Percentiles rank a stretch among this genome's conserved stretches.
Evolutionary conservation across 345 rosid species (phyloP).

Genomic region (Citrus cavaleriei): DNA sequence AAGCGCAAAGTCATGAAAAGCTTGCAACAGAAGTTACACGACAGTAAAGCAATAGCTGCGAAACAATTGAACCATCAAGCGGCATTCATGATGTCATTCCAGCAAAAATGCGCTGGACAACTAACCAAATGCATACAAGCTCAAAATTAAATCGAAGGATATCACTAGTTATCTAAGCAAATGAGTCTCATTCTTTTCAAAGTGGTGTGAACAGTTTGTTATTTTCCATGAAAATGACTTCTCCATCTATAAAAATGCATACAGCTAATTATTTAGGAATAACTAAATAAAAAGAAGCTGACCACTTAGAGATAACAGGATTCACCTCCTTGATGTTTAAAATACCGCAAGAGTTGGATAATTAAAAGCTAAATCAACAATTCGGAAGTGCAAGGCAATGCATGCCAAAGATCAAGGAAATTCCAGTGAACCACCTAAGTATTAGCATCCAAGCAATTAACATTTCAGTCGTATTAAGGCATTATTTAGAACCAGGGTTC

Average conservation of each 20-base stretch:
- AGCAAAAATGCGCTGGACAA: not conserved
- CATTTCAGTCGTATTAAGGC: not conserved
- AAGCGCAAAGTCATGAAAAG: not conserved
- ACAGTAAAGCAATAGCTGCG: not conserved
- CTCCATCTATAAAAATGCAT: not conserved
- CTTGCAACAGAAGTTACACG: not conserved
- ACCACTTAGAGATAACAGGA: not conserved
- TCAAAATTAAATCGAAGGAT: not conserved
- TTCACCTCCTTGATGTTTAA: not conserved
- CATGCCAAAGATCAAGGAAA: not conserved
- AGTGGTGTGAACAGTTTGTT: not conserved
- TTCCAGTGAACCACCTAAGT: not conserved
- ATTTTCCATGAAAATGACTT: not conserved
- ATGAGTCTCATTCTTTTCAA: too few species aligned
- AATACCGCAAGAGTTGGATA: not conserved
- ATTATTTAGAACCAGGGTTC: not conserved
- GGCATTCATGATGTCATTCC: not conserved
- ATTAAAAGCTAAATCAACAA: not conserved
- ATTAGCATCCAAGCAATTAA: not conserved
- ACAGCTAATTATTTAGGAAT: not conserved
- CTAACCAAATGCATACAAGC: not conserved
- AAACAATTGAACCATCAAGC: not conserved
- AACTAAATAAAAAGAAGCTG: not conserved
- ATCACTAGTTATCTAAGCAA: not conserved
- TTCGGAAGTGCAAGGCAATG: not conserved